A percentile compares a stretch with the other conserved stretches of the same genome.
These are phyloP conservation scores for Heimioporus sp. DNA, from an alignment of 768 basidiomycete species.

Conservation along the genomic window DNA sequence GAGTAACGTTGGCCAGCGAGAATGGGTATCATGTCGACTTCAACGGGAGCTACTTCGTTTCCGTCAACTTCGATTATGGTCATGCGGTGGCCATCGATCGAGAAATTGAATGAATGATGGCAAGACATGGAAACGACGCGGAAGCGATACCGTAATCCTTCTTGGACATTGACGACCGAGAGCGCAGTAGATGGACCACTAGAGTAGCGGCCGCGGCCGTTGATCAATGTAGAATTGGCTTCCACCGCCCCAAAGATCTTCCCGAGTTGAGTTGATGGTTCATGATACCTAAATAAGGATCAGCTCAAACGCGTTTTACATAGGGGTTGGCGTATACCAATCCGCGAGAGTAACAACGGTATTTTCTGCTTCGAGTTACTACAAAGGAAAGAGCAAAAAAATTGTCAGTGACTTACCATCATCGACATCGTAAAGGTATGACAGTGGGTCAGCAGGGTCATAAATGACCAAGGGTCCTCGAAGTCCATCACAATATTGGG, in stretches of 20 bases:
- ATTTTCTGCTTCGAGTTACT: constrained; percentile 15
- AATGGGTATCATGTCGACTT: constrained; percentile 34
- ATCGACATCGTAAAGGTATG: constrained; percentile 40
- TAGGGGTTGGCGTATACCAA: constrained; percentile 27
- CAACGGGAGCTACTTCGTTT: constrained; percentile 37
- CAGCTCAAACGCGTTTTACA: constrained; percentile 3
- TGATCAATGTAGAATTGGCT: constrained; percentile 45
- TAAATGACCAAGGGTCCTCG: constrained; percentile 39
- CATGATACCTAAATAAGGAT: constrained; percentile 31
- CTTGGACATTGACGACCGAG: constrained; percentile 42
- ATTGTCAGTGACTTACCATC: constrained; percentile 29
- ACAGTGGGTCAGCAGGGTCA: constrained; percentile 39
- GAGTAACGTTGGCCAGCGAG: constrained; percentile 39
- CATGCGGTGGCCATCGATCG: constrained; percentile 42
- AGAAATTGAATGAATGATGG: constrained; percentile 36
- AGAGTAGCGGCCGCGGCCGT: constrained; percentile 45
- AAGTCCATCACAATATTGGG: constrained; percentile 37
- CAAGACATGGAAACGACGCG: constrained; percentile 50
- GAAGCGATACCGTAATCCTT: constrained; percentile 47
- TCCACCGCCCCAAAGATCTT: constrained; percentile 4
- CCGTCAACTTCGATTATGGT: constrained; percentile 52
- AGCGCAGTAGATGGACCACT: constrained; percentile 38
- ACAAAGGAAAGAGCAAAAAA: background rate
- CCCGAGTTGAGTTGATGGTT: constrained; percentile 16
- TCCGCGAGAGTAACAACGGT: constrained; percentile 47